Evolutionary conservation across 2,329 filamentous ascomycete species (phyloP), one percentile per base, ranked within the genome.

Genomic region (Cladosporium sp.): DNA sequence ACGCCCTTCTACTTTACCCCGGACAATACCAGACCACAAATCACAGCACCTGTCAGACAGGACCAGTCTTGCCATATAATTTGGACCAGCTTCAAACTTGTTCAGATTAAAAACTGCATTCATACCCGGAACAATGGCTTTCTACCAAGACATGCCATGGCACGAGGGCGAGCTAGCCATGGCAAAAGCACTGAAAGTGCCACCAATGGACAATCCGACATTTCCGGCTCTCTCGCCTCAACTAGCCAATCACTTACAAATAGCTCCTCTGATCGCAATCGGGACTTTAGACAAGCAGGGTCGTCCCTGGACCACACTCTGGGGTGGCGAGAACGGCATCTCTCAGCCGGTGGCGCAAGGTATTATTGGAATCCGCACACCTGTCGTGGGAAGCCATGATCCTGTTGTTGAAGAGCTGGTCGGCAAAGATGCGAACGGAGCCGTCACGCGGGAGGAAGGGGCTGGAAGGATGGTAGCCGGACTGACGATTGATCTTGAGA

Each of bases 281-380:
- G 89, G 89, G 1, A 80, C 86, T 0, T 69, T 91, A 1, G 88
- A 93, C 61, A 67, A 70, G 2, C 61, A 82, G 17, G 78, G 78
- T 2, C 72, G 80, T 17, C 88, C 86, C 1, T 95, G 89, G 89
- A 86, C 85, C 13, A 86, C 86, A 0, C 56, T 95, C 7, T 86
- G 86, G 82, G 88, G 88, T n/a, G 89, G 89, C 13, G 73, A 84
- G 52, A 68, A 78, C 1, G 86, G 86, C 0, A 87, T 92, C 58
- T 80, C 82, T 0, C 73, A 77, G 42, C 77, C 81, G 0, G 70
- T 91, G 0, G 83, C 80, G 2, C 73, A 79, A 36, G 77, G 73
- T 1, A 75, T 88, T 8, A 73, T 95, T 3, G 86, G 82, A 1
- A 71, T 90, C 1, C 76, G 77, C 39, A 80, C 79, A 4, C 64